These are phyloP conservation scores for Geotrichum restrictum DNA, from an alignment of 1,139 yeast genomes.

Conservation along the genomic window DNA sequence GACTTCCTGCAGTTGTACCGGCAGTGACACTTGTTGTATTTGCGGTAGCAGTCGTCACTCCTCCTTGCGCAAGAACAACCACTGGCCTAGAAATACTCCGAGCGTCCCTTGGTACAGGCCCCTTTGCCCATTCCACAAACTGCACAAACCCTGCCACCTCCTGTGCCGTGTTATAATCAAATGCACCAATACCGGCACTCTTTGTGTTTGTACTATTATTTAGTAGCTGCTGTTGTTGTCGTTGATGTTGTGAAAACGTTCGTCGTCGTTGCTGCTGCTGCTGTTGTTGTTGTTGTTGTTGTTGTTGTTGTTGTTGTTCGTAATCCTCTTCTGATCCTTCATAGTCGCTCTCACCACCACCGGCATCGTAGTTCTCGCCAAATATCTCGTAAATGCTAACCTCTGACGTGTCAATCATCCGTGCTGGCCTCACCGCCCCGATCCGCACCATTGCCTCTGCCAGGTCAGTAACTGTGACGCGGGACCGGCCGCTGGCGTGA, in stretches of 20 bases:
- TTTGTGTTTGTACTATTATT: too few species aligned
- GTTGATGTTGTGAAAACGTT: too few species aligned
- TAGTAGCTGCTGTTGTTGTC: neutral
- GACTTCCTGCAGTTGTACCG: slow-evolving; percentile 15
- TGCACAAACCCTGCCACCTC: slow-evolving; percentile 32
- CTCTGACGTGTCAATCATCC: slow-evolving; percentile 8
- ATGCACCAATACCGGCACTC: slow-evolving; percentile 20
- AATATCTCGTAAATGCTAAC: slow-evolving; percentile 1
- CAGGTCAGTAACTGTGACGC: slow-evolving; percentile 53
- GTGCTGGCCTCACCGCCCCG: slow-evolving; percentile 50
- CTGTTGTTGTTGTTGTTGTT: neutral
- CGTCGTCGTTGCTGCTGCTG: neutral
- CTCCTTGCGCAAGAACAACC: slow-evolving; percentile 7
- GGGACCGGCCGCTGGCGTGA: slow-evolving; percentile 41
- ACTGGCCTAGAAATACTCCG: slow-evolving; percentile 37
- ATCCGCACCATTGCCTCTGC: slow-evolving; percentile 56
- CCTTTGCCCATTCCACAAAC: slow-evolving; percentile 50
- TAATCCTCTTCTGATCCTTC: neutral
- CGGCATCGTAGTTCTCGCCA: slow-evolving; percentile 6
- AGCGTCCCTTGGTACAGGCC: slow-evolving; percentile 43
- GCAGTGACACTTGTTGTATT: slow-evolving; percentile 23
- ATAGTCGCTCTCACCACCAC: slow-evolving; percentile 5
- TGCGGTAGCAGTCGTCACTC: too few species aligned
- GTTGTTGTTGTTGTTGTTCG: neutral
- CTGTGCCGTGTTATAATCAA: slow-evolving; percentile 36